These are phyloP conservation scores for Pichia sorboxylosa DNA, from an alignment of 1,139 yeast genomes.

Conservation along the genomic window DNA sequence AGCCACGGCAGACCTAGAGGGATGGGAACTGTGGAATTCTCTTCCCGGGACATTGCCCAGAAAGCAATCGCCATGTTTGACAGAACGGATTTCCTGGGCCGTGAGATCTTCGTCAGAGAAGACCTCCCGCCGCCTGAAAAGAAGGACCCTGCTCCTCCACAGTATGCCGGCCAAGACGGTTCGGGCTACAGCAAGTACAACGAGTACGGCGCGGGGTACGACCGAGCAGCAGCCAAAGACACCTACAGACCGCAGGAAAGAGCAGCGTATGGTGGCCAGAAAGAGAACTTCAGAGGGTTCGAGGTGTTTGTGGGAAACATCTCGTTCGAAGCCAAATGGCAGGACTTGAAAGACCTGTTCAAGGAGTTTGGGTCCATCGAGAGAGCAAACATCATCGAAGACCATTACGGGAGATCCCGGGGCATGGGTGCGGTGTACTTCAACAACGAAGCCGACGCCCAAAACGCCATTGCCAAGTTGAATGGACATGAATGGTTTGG, in stretches of 20 bases:
- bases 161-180: slow-evolving; percentile 2
- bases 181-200: slow-evolving; percentile 1
- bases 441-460: slow-evolving; percentile 47
- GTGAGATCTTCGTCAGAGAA: slow-evolving; percentile 84
- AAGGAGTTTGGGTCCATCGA: slow-evolving; percentile 63
- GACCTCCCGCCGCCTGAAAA: slow-evolving; percentile 68
- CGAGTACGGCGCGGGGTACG: slow-evolving; percentile 10
- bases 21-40: slow-evolving; percentile 87
- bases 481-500: slow-evolving; percentile 64
- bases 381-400: slow-evolving; percentile 69
- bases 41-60: slow-evolving; percentile 54
- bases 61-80: slow-evolving; percentile 65
- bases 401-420: slow-evolving; percentile 64
- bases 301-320: slow-evolving; percentile 77
- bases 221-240: slow-evolving; percentile 6
- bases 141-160: slow-evolving; percentile 10
- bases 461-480: slow-evolving; percentile 47
- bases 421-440: slow-evolving; percentile 78
- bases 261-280: not conserved
- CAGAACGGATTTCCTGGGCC: slow-evolving; percentile 56
- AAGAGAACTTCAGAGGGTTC: slow-evolving; percentile 32
- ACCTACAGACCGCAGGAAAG: slow-evolving; percentile 9
- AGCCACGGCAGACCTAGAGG: slow-evolving; percentile 79
- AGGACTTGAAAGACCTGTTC: slow-evolving; percentile 74
- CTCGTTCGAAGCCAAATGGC: slow-evolving; percentile 77